phyloP scores from a whole-genome alignment of 257 asterid species.

The Asclepias syriaca region DNA sequence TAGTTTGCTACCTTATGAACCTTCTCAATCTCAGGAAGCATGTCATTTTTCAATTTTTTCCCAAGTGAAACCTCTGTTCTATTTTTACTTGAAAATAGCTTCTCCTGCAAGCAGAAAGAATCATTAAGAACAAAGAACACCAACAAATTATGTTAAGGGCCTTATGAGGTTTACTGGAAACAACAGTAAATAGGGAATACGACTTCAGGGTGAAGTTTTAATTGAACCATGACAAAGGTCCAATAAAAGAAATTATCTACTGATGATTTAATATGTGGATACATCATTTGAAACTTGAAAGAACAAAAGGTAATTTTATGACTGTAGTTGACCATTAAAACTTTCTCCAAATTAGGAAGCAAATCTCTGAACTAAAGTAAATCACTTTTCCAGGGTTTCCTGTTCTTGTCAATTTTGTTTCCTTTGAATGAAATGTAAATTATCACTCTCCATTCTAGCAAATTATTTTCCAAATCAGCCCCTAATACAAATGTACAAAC shows the following conservation, averaged over 20 bases:
- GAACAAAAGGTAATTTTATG: not conserved
- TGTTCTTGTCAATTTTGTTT: not conserved
- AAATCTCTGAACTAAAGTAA: not conserved
- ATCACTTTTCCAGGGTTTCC: not conserved
- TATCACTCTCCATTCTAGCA: not conserved
- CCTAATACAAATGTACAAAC: not conserved
- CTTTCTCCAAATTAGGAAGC: not conserved
- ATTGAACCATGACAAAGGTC: not conserved
- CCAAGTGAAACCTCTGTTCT: conserved; percentile 89
- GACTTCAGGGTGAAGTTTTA: not conserved
- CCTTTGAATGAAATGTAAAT: not conserved
- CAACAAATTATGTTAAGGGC: not conserved
- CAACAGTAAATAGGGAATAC: not conserved
- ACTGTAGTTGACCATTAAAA: not conserved
- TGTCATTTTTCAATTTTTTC: conserved; percentile 75
- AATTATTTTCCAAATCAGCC: not conserved
- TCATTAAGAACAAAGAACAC: conserved; percentile 9
- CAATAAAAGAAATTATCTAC: not conserved
- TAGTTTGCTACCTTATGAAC: conserved; percentile 69
- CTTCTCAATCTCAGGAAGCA: conserved; percentile 92
- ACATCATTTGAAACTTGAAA: not conserved
- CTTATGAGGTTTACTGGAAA: not conserved
- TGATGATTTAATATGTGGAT: not conserved
- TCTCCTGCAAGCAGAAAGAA: conserved; percentile 56
- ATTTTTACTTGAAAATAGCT: conserved; percentile 75